These are phyloP conservation scores for Hymenochaete sp. DNA, from an alignment of 1,284 basidiomycete species.

Conservation along the genomic window DNA sequence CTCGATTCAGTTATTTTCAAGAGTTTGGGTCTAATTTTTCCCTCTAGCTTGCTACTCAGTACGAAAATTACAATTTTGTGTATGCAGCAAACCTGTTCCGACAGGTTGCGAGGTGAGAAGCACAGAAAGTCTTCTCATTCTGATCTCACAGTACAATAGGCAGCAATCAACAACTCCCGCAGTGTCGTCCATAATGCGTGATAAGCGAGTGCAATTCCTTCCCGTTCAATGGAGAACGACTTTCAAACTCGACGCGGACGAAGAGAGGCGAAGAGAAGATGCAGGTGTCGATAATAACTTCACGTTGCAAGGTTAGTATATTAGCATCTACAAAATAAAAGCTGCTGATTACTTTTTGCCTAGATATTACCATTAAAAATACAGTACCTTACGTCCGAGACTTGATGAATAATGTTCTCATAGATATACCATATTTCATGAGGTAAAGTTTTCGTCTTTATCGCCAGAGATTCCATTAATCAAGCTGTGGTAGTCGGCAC, in stretches of 20 bases:
- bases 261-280: conserved; percentile 31
- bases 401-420: conserved; percentile 34
- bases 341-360: conserved; percentile 1
- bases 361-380: conserved; percentile 38
- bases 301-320: conserved; percentile 30
- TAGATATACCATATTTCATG: conserved; percentile 38
- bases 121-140: neutral
- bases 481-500: conserved; percentile 30
- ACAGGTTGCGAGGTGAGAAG: conserved; percentile 28
- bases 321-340: neutral
- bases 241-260: conserved; percentile 33
- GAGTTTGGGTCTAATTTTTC: neutral
- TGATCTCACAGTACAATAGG: conserved; percentile 19
- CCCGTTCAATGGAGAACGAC: conserved; percentile 46
- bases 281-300: conserved; percentile 38
- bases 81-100: conserved; percentile 39
- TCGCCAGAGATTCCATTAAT: neutral
- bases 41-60: conserved; percentile 31
- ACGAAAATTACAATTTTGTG: conserved; percentile 40
- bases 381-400: conserved; percentile 37
- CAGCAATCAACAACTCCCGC: conserved; percentile 34
- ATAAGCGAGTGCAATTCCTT: conserved; percentile 38
- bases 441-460: conserved; percentile 16
- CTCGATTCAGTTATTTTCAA: neutral
- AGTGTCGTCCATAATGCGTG: conserved; percentile 33